Percentiles rank a stretch among this genome's conserved stretches.
These are phyloP conservation scores for Metschnikowia lochheadii DNA, from an alignment of 805 yeast species.

Conservation along the genomic window DNA sequence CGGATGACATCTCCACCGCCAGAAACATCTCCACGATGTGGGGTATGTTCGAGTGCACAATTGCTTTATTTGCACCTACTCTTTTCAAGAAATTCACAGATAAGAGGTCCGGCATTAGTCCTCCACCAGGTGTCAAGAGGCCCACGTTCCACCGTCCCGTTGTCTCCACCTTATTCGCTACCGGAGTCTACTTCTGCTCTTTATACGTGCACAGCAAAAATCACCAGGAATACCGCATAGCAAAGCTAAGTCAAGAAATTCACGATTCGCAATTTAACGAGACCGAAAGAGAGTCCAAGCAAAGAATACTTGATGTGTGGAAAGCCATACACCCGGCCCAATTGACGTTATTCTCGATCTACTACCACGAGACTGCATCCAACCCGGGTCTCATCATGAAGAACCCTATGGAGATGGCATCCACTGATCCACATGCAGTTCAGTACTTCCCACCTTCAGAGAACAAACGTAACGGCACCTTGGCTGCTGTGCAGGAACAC, in stretches of 20 bases:
- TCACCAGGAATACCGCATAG: constrained; percentile 22
- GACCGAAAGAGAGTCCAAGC: constrained; percentile 11
- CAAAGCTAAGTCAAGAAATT: constrained; percentile 30
- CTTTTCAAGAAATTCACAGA: constrained; percentile 19
- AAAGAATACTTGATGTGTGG: constrained; percentile 30
- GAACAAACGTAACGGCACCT: background rate
- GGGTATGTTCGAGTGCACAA: constrained; percentile 40
- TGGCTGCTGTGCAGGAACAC: constrained; percentile 12
- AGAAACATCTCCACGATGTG: constrained; percentile 30
- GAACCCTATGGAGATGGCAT: constrained; percentile 47
- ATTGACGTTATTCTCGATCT: constrained; percentile 41
- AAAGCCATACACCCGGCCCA: constrained; percentile 30
- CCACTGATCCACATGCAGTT: constrained; percentile 26
- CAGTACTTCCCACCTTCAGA: constrained; percentile 21
- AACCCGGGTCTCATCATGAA: constrained; percentile 51
- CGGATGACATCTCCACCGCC: constrained; percentile 34
- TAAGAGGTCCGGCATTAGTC: constrained; percentile 4
- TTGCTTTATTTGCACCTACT: constrained; percentile 41
- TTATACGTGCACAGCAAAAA: constrained; percentile 10
- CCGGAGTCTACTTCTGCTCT: constrained; percentile 20
- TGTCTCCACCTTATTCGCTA: constrained; percentile 34
- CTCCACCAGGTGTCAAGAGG: background rate
- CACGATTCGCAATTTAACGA: constrained; percentile 20
- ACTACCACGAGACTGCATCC: constrained; percentile 47
- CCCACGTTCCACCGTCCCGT: constrained; percentile 30